Evolutionary conservation across 441 rosid genomes (phyloP), one percentile per base, ranked within the genome.

Genomic region (Jatropha podagrica): DNA sequence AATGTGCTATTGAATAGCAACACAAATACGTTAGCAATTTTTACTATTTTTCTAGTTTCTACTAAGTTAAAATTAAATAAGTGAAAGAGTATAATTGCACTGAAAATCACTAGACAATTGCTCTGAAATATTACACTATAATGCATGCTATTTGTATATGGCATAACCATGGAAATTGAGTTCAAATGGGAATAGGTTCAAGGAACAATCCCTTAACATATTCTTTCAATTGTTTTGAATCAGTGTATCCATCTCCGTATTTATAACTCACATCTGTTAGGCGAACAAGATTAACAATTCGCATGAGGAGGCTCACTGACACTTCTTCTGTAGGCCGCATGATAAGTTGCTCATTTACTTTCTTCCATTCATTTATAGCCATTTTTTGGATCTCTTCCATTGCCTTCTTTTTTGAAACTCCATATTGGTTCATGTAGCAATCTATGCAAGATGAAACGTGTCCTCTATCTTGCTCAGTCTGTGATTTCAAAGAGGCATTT

Each of bases 381-480:
- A 62, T 73, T 40, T 73, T 52, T 6, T 32, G 32, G 2, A 32
- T 32, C 32, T 32, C 32, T 32, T 32, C 32, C 32, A 32, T 32
- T 32, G 32, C 79, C 20, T 74, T 74, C 10, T 81, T 32, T 7
- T 48, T 69, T 17, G 76, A 64, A 1, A 79, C 80, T 12, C 75
- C 78, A 17, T 68, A 7, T 66, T 79, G 72, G 4, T 68, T 76
- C 81, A 71, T 76, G 74, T 78, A 83, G 26, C 80, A 78, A 32
- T 81, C 78, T 0, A 81, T 44, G 18, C 65, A 46, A 9, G 81
- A 60, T 15, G 64, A 68, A 40, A 74, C 71, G 2, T 84, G 78
- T 15, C 14, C 59, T 73, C 83, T 79, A 38, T 56, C 61, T 41
- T 76, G 81, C 32, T 84, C 82, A n/a, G 51, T 65, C 83, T 79